Conservation (phyloP, 2,329 filamentous ascomycete species). For the Aspergillus costaricaensis region DNA sequence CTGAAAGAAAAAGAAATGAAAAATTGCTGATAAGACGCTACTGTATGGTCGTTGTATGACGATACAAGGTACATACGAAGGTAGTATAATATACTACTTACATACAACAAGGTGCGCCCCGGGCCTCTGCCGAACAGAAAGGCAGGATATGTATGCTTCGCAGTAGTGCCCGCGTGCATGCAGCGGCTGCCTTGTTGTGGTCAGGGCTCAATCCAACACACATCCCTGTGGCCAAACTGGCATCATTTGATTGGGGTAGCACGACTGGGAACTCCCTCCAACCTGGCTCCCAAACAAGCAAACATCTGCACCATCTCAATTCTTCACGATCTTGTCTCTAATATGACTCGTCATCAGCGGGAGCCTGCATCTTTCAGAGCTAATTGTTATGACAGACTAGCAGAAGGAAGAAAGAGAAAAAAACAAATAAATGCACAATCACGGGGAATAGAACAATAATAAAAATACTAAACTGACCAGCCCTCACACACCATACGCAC, state of each 20-base stretch:
- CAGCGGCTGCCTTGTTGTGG: slow-evolving; percentile 15
- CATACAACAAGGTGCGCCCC: background rate
- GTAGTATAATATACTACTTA: background rate
- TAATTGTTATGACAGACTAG: background rate
- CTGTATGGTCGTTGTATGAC: background rate
- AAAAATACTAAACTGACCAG: background rate
- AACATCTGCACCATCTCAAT: slow-evolving; percentile 2
- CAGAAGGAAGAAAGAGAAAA: background rate
- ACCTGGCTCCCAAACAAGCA: background rate
- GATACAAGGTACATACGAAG: background rate
- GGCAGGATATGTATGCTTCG: slow-evolving; percentile 16
- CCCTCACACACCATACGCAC: background rate
- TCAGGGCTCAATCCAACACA: slow-evolving; percentile 1
- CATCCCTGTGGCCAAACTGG: background rate
- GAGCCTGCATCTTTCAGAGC: background rate
- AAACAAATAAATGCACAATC: background rate
- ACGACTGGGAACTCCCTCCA: background rate
- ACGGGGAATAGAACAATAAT: too few relatives aligned
- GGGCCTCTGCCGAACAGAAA: slow-evolving; percentile 4
- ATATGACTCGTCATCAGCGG: slow-evolving; percentile 1
- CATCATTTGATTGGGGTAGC: background rate
- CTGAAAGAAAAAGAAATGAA: too few relatives aligned
- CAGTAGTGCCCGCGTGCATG: slow-evolving; percentile 24
- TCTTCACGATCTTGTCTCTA: background rate
- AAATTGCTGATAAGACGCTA: background rate